Conservation (phyloP, 1,284 basidiomycete genomes). For the Pseudozyma sp. region DNA sequence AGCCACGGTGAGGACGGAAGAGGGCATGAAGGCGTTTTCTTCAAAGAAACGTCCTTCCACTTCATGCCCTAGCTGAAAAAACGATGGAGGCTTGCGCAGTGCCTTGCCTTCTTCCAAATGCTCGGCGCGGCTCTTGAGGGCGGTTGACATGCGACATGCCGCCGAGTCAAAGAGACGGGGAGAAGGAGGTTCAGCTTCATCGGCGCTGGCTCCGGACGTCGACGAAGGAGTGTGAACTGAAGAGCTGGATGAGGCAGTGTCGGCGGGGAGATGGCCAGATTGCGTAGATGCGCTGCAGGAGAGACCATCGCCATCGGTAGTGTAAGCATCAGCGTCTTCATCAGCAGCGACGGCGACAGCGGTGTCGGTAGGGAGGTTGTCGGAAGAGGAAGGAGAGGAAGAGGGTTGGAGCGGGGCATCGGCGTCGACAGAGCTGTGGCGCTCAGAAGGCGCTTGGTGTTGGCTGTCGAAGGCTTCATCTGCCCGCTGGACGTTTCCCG, state of each 20-base stretch:
- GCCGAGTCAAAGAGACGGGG: slow-evolving; percentile 31
- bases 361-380: background rate
- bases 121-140: slow-evolving; percentile 34
- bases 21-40: slow-evolving; percentile 50
- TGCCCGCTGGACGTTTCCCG: slow-evolving; percentile 58
- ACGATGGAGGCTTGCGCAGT: slow-evolving; percentile 43
- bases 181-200: slow-evolving; percentile 47
- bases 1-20: slow-evolving; percentile 48
- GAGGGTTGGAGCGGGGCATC: slow-evolving; percentile 28
- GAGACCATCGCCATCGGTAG: slow-evolving; percentile 15
- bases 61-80: slow-evolving; percentile 61
- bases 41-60: slow-evolving; percentile 41
- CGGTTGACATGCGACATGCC: slow-evolving; percentile 27
- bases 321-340: background rate
- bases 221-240: slow-evolving; percentile 50
- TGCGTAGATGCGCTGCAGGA: slow-evolving; percentile 49
- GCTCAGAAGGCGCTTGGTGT: slow-evolving; percentile 9
- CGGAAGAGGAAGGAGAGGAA: background rate
- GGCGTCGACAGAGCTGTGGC: slow-evolving; percentile 30
- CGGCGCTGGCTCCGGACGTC: slow-evolving; percentile 42
- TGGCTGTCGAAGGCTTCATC: slow-evolving; percentile 38
- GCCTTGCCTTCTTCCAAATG: slow-evolving; percentile 34
- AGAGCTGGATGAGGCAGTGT: slow-evolving; percentile 44
- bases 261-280: slow-evolving; percentile 40
- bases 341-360: background rate